Conservation (phyloP, 1,139 yeast genomes). For the Fermentozyma sake region DNA sequence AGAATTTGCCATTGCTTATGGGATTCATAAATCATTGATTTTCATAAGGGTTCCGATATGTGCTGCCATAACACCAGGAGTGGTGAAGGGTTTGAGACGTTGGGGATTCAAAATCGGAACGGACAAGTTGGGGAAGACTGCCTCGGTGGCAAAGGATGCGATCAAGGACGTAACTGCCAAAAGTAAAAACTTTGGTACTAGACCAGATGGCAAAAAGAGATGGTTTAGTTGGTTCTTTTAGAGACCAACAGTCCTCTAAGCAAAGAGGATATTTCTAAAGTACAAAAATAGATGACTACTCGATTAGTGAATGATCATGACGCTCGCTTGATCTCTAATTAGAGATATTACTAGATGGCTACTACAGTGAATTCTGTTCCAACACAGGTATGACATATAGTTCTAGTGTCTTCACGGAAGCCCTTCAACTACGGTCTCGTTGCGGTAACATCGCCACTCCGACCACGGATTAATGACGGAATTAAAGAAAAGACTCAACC, state of each 20-base stretch:
- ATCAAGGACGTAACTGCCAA: slow-evolving; percentile 37
- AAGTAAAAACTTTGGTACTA: slow-evolving; percentile 47
- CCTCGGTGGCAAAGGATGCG: slow-evolving; percentile 32
- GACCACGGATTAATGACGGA: too few relatives aligned
- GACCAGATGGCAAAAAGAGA: slow-evolving; percentile 47
- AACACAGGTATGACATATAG: too few relatives aligned
- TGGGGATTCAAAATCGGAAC: slow-evolving; percentile 83
- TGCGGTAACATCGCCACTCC: too few relatives aligned
- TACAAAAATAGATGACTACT: too few relatives aligned
- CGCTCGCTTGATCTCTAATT: too few relatives aligned
- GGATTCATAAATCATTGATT: slow-evolving; percentile 81
- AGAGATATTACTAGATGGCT: too few relatives aligned
- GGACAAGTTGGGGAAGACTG: slow-evolving; percentile 33
- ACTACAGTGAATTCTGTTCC: too few relatives aligned
- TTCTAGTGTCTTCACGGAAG: too few relatives aligned
- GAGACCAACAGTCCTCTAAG: slow-evolving; percentile 1
- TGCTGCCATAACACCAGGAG: slow-evolving; percentile 86
- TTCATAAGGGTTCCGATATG: slow-evolving; percentile 83
- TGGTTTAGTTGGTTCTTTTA: slow-evolving; percentile 58
- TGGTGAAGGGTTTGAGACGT: slow-evolving; percentile 58
- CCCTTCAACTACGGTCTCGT: too few relatives aligned
- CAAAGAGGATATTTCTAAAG: too few relatives aligned
- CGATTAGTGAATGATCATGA: too few relatives aligned
- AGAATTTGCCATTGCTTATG: slow-evolving; percentile 88
- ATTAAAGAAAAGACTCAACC: too few relatives aligned